A percentile compares a stretch with the other conserved stretches of the same genome.
Evolutionary conservation across 2,329 filamentous ascomycete species (phyloP).

Genomic region (Aspergillus uvarum): DNA sequence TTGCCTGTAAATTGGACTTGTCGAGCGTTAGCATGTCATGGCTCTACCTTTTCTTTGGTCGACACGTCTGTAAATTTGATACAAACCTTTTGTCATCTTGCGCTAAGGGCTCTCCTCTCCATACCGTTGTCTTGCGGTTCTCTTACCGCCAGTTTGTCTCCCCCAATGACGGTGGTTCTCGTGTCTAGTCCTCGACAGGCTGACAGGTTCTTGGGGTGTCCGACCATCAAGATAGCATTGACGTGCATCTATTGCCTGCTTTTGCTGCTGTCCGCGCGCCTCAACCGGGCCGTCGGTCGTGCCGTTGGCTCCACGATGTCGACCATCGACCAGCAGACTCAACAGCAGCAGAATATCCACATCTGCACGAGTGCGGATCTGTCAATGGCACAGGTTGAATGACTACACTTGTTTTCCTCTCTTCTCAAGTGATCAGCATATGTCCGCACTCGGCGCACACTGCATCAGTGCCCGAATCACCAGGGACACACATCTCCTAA

Average conservation of each 20-base stretch:
- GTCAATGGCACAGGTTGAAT: slow-evolving; percentile 11
- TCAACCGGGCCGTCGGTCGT: slow-evolving; percentile 27
- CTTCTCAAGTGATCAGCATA: slow-evolving; percentile 7
- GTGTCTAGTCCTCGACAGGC: slow-evolving; percentile 17
- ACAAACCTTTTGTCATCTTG: slow-evolving; percentile 12
- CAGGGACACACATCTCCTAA: slow-evolving; percentile 8
- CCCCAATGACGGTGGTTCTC: slow-evolving; percentile 25
- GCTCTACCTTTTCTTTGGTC: slow-evolving; percentile 9
- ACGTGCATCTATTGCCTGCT: slow-evolving; percentile 22
- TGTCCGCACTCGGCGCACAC: slow-evolving; percentile 8
- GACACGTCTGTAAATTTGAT: slow-evolving; percentile 14
- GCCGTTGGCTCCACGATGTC: slow-evolving; percentile 24
- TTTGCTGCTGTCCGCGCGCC: slow-evolving; percentile 22
- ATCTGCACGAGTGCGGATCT: slow-evolving; percentile 22
- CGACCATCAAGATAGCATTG: slow-evolving; percentile 17
- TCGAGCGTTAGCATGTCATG: slow-evolving; percentile 5
- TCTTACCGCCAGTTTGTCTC: slow-evolving; percentile 24
- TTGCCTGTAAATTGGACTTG: background rate
- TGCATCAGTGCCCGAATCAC: slow-evolving; percentile 26
- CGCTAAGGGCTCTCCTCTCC: slow-evolving; percentile 13
- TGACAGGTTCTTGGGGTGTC: slow-evolving; percentile 13
- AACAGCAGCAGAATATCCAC: slow-evolving; percentile 19
- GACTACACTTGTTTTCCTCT: slow-evolving; percentile 2
- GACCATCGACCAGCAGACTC: slow-evolving; percentile 8
- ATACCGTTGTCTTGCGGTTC: slow-evolving; percentile 12